Base-by-base conservation (phyloP, 2,329 filamentous ascomycete species). In the Xylaria multiplex region DNA sequence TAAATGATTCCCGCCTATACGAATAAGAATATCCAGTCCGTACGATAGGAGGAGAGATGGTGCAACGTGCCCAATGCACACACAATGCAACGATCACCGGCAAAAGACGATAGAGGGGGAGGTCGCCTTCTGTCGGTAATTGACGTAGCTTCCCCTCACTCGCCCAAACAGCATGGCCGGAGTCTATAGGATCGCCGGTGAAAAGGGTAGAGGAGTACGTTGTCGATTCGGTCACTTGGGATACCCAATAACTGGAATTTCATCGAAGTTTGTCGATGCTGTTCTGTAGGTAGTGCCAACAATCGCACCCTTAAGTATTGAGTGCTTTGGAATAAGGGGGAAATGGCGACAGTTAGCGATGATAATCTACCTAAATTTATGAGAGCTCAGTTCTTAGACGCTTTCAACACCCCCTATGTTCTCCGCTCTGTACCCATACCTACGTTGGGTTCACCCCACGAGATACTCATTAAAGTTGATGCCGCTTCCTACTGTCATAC, bases 401-500 rank as follows among this genome's bases (percentile, higher is more conserved):
- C 73, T 13, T 82, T 80, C 74, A 81, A 81, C 62, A 76, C 71
- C 5, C 79, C 80, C 1, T 82, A 82, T 69, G 72, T 61, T 14
- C 72, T 83, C 13, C 75, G 74, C 56, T 68, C 75, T 6, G 71
- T 80, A 1, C 76, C 79, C 2, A 57, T 80, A 6, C 81, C 80
- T 3, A 60, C 71, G n/a, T 73, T 71, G 37, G 49, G 58, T 22
- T 66, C 63, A 2, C 68, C 76, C 2, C 65, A 82, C 66, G 81
- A 83, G 64, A 56, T 84, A 27, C 77, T 84, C 19, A 78, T 84
- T 71, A 78, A 78, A 63, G 81, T 84, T 43, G 77, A 80, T 54
- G 82, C 82, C 5, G 81, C 81, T 9, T 82, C 80, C 1, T 84
- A 83, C 69, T 83, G 81, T 72, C 81, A 83, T 69, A 83, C 81